Evolutionary conservation across 2,329 filamentous ascomycete species (phyloP).

Genomic region (Biscogniauxia sp.): DNA sequence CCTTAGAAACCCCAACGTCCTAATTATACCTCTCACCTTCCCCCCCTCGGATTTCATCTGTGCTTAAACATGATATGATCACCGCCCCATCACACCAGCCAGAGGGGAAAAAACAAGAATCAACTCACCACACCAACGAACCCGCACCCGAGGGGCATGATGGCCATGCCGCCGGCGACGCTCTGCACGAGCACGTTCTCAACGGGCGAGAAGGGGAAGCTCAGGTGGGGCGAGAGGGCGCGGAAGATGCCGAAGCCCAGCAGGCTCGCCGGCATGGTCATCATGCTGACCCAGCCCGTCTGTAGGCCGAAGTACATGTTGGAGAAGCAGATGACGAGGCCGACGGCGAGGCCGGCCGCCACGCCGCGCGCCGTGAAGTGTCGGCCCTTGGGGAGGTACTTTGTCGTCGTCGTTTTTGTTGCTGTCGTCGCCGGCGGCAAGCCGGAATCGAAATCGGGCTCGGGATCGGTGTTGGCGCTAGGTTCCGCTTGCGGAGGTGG

Average conservation of each 20-base stretch:
- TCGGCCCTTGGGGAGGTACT: constrained; percentile 42
- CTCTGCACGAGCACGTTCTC: constrained; percentile 97
- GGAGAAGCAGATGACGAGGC: constrained; percentile 88
- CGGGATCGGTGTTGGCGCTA: too few species aligned
- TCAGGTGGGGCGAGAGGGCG: constrained; percentile 67
- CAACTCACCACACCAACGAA: constrained; percentile 77
- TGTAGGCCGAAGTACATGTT: constrained; percentile 99
- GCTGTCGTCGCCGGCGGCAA: background rate
- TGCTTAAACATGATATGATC: too few species aligned
- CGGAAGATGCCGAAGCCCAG: constrained; percentile 96
- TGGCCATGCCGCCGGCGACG: constrained; percentile 90
- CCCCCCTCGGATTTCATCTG: background rate
- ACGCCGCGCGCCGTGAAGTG: constrained; percentile 87
- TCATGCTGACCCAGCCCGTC: constrained; percentile 70
- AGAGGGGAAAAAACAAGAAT: background rate
- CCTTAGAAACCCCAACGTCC: too few species aligned
- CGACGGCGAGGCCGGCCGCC: constrained; percentile 75
- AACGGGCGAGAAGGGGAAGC: constrained; percentile 83
- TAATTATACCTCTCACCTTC: too few species aligned
- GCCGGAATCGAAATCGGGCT: too few species aligned
- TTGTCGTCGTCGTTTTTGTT: constrained; percentile 9
- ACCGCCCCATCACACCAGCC: too few species aligned
- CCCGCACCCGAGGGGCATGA: constrained; percentile 93
- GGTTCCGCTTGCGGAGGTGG: constrained; percentile 4
- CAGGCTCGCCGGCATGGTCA: constrained; percentile 95